These are phyloP conservation scores for Paraphaeosphaeria sporulosa DNA, from an alignment of 2,329 filamentous ascomycete genomes.

Conservation along the genomic window DNA sequence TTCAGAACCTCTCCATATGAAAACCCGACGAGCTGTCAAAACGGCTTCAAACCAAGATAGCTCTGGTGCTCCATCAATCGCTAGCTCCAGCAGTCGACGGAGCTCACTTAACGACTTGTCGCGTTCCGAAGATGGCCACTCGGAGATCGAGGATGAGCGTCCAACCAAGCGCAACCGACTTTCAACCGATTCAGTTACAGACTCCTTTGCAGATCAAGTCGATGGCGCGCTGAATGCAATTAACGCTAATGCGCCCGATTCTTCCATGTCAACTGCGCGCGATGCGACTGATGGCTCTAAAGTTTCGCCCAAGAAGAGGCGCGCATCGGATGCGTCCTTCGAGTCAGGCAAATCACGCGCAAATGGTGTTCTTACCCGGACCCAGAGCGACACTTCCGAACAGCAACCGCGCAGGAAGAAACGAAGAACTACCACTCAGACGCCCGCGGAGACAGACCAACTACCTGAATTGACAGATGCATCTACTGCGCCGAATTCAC, in stretches of 20 bases:
- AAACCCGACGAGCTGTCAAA: slow-evolving; percentile 54
- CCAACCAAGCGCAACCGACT: slow-evolving; percentile 49
- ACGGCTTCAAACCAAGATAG: slow-evolving; percentile 46
- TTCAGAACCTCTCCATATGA: slow-evolving; percentile 59
- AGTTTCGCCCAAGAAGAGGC: slow-evolving; percentile 39
- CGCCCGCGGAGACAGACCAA: slow-evolving; percentile 38
- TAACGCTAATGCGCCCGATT: slow-evolving; percentile 38
- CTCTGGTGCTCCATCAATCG: slow-evolving; percentile 43
- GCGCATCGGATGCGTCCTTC: slow-evolving; percentile 43
- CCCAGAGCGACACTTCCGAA: slow-evolving; percentile 46
- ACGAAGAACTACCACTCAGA: slow-evolving; percentile 39
- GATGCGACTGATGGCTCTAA: slow-evolving; percentile 30
- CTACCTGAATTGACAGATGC: slow-evolving; percentile 48
- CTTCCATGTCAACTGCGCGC: slow-evolving; percentile 27
- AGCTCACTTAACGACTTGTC: slow-evolving; percentile 47
- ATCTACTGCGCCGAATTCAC: slow-evolving; percentile 45
- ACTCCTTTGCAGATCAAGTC: slow-evolving; percentile 38
- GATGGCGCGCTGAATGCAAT: slow-evolving; percentile 37
- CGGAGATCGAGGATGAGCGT: slow-evolving; percentile 44
- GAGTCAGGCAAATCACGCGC: slow-evolving; percentile 38
- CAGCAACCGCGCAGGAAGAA: slow-evolving; percentile 47
- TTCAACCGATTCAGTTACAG: slow-evolving; percentile 48
- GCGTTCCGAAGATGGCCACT: slow-evolving; percentile 38
- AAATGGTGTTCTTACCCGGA: slow-evolving; percentile 45
- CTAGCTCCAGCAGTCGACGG: slow-evolving; percentile 48